phyloP scores from a whole-genome alignment of 2,329 filamentous ascomycete genomes.

The Ramularia collo-cygni region DNA sequence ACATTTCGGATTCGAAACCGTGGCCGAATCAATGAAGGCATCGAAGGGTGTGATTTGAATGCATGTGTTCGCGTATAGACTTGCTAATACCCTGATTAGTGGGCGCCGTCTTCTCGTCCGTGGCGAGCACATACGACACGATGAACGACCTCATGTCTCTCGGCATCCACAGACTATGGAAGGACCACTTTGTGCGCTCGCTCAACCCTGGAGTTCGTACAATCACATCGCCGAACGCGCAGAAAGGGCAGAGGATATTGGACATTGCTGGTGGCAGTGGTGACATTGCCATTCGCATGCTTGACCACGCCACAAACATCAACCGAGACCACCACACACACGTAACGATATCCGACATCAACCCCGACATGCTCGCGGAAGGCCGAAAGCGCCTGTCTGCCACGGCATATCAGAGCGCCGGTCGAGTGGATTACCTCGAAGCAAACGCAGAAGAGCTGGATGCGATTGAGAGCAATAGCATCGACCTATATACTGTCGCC shows the following conservation, averaged over 20 bases:
- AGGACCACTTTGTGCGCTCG: slow-evolving; percentile 87
- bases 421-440: slow-evolving; percentile 66
- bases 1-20: slow-evolving; percentile 85
- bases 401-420: slow-evolving; percentile 52
- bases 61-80: not conserved
- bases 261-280: slow-evolving; percentile 96
- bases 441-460: slow-evolving; percentile 78
- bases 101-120: slow-evolving; percentile 85
- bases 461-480: slow-evolving; percentile 58
- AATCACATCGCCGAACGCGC: slow-evolving; percentile 31
- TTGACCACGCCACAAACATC: slow-evolving; percentile 75
- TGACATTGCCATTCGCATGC: slow-evolving; percentile 94
- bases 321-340: slow-evolving; percentile 73
- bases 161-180: slow-evolving; percentile 95
- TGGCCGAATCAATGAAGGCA: slow-evolving; percentile 74
- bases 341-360: slow-evolving; percentile 94
- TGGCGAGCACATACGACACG: slow-evolving; percentile 87
- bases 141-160: slow-evolving; percentile 99
- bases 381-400: slow-evolving; percentile 68
- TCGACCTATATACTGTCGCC: slow-evolving; percentile 94
- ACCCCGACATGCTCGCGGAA: slow-evolving; percentile 86
- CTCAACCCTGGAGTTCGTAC: slow-evolving; percentile 69
- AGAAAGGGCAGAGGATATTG: slow-evolving; percentile 64
- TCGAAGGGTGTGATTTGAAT: slow-evolving; percentile 47
- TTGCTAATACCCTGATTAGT: slow-evolving; percentile 44